A percentile compares a stretch with the other conserved stretches of the same genome.
phyloP scores from a whole-genome alignment of 495 filamentous ascomycete species.

The Penicillium antarcticum region DNA sequence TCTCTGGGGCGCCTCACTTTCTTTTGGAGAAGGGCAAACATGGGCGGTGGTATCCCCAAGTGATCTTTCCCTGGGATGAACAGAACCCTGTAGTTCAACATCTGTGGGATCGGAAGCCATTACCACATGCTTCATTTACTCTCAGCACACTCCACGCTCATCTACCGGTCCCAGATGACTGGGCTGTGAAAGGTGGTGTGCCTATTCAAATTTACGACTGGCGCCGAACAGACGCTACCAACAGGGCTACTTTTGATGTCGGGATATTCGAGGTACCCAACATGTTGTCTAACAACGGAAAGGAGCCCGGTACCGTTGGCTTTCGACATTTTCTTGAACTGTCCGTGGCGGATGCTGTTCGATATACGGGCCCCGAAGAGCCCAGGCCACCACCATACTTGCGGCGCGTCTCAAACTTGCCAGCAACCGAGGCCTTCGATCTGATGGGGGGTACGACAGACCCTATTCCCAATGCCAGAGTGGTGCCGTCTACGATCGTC shows the following conservation, averaged over 20 bases:
- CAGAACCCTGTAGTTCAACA: constrained; percentile 58
- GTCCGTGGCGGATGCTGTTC: constrained; percentile 58
- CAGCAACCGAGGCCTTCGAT: constrained; percentile 34
- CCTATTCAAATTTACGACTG: constrained; percentile 25
- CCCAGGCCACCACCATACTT: constrained; percentile 27
- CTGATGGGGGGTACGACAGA: constrained; percentile 34
- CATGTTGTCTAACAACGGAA: constrained; percentile 69
- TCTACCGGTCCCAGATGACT: constrained; percentile 38
- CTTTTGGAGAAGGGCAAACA: constrained; percentile 50
- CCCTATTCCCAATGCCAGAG: constrained; percentile 33
- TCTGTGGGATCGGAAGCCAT: constrained; percentile 53
- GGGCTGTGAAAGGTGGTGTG: constrained; percentile 30
- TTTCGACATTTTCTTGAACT: constrained; percentile 71
- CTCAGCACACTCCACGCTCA: constrained; percentile 46
- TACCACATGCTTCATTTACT: constrained; percentile 46
- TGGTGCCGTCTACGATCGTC: constrained; percentile 34
- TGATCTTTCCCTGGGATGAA: constrained; percentile 67
- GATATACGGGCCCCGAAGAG: constrained; percentile 31
- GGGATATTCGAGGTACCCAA: constrained; percentile 61
- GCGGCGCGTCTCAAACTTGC: constrained; percentile 28
- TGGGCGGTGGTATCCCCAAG: constrained; percentile 57
- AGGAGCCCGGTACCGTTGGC: constrained; percentile 73
- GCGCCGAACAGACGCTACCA: constrained; percentile 24
- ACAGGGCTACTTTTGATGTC: constrained; percentile 54
- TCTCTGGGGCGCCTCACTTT: constrained; percentile 77